These are phyloP conservation scores for Geranium brycei DNA, from an alignment of 345 rosid genomes.

Conservation along the genomic window DNA sequence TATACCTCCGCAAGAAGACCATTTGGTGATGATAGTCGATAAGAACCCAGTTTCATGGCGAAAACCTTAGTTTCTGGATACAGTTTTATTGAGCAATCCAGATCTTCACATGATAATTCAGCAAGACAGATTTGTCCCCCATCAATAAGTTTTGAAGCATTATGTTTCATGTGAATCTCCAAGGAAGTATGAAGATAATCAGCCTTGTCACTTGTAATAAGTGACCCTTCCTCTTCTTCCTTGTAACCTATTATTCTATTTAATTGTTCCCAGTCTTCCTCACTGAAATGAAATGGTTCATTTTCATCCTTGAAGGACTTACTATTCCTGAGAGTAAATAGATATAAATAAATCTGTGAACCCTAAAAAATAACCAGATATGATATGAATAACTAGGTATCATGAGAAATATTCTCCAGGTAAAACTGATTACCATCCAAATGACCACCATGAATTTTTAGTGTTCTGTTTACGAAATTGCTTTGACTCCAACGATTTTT, in stretches of 20 bases:
- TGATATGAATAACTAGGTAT: neutral
- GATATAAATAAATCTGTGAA: slow-evolving; percentile 10
- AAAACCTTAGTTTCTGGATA: slow-evolving; percentile 85
- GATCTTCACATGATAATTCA: slow-evolving; percentile 74
- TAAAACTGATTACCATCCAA: slow-evolving; percentile 55
- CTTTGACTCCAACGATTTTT: slow-evolving; percentile 51
- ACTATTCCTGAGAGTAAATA: slow-evolving; percentile 39
- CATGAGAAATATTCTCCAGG: slow-evolving; percentile 1
- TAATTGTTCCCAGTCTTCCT: slow-evolving; percentile 87
- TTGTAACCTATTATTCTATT: slow-evolving; percentile 80
- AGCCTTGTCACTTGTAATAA: slow-evolving; percentile 33
- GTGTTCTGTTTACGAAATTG: slow-evolving; percentile 44
- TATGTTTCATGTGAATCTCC: slow-evolving; percentile 86
- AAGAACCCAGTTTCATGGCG: slow-evolving; percentile 70
- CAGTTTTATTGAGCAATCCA: slow-evolving; percentile 68
- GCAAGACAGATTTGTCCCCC: slow-evolving; percentile 56
- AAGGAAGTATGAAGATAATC: slow-evolving; percentile 60
- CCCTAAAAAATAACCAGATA: slow-evolving; percentile 1
- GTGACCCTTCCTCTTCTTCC: slow-evolving; percentile 55
- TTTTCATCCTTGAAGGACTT: slow-evolving; percentile 51
- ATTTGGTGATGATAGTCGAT: slow-evolving; percentile 78
- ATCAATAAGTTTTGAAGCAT: slow-evolving; percentile 82
- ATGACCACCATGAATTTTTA: slow-evolving; percentile 87
- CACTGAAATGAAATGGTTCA: slow-evolving; percentile 60
- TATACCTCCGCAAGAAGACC: slow-evolving; percentile 93